phyloP scores from a whole-genome alignment of 495 filamentous ascomycete genomes.

The Aspergillus carlsbadensis region DNA sequence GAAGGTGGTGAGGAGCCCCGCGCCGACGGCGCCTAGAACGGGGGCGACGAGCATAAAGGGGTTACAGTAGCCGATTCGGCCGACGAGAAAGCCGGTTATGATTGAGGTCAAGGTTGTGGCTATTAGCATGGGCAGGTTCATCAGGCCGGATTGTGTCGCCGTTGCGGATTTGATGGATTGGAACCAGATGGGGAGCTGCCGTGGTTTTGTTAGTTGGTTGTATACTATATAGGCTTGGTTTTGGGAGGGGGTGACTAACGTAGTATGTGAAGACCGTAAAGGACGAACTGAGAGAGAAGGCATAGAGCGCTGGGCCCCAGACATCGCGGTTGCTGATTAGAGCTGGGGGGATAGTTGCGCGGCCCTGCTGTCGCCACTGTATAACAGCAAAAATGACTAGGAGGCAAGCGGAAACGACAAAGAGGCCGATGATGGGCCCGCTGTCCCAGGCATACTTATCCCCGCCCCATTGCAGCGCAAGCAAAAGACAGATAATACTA shows the following conservation, averaged over 20 bases:
- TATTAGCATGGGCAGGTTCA: constrained; percentile 27
- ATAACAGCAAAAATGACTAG: constrained; percentile 44
- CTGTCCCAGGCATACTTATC: constrained; percentile 50
- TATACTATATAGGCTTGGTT: not conserved
- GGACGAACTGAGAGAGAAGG: constrained; percentile 20
- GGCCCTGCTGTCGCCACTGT: constrained; percentile 40
- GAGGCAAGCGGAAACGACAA: constrained; percentile 47
- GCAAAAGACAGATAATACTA: constrained; percentile 50
- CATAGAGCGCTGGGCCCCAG: constrained; percentile 40
- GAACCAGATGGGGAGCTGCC: constrained; percentile 38
- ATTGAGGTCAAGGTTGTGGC: constrained; percentile 19
- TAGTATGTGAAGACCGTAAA: constrained; percentile 31
- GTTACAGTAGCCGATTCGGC: constrained; percentile 25
- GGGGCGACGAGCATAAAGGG: constrained; percentile 60
- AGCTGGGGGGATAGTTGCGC: constrained; percentile 54
- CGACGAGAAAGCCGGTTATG: not conserved
- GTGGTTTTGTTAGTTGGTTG: not conserved
- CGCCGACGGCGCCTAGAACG: constrained; percentile 58
- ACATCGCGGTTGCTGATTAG: constrained; percentile 55
- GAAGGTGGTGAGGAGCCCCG: constrained; percentile 42
- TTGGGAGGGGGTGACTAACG: constrained; percentile 13
- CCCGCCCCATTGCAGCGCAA: constrained; percentile 63
- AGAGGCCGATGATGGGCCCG: constrained; percentile 50
- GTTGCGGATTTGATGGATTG: constrained; percentile 33
- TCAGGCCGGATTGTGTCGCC: constrained; percentile 30